These are phyloP conservation scores for Cordyceps farinosa DNA, from an alignment of 2,329 filamentous ascomycete genomes.

Conservation along the genomic window DNA sequence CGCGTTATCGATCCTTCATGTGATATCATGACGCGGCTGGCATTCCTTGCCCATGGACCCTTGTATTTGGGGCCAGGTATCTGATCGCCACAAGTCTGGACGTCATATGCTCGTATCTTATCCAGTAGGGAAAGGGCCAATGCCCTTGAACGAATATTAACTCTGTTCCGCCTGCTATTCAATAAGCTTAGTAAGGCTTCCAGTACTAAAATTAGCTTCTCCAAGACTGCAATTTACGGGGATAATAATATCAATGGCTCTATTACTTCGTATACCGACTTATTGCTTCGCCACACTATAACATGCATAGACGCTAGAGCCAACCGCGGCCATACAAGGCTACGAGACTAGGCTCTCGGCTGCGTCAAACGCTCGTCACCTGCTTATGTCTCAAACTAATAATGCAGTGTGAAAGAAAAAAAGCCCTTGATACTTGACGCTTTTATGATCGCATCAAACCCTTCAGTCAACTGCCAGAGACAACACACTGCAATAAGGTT, in stretches of 20 bases:
- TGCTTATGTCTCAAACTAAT: neutral
- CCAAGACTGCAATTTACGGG: neutral
- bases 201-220: neutral
- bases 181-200: neutral
- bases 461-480: neutral
- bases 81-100: neutral
- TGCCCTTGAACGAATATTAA: too few relatives aligned
- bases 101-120: neutral
- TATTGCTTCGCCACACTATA: neutral
- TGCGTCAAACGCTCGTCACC: neutral
- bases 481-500: neutral
- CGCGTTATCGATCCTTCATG: neutral
- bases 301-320: neutral
- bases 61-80: neutral
- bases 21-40: neutral
- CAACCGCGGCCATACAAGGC: neutral
- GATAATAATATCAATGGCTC: too few relatives aligned
- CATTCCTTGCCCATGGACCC: neutral
- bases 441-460: neutral
- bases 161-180: neutral
- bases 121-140: too few relatives aligned
- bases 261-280: neutral
- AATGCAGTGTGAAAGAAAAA: neutral
- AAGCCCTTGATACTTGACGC: neutral
- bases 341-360: neutral